These are phyloP conservation scores for Agapanthus africanus DNA, from an alignment of 106 monocot species.

Conservation along the genomic window DNA sequence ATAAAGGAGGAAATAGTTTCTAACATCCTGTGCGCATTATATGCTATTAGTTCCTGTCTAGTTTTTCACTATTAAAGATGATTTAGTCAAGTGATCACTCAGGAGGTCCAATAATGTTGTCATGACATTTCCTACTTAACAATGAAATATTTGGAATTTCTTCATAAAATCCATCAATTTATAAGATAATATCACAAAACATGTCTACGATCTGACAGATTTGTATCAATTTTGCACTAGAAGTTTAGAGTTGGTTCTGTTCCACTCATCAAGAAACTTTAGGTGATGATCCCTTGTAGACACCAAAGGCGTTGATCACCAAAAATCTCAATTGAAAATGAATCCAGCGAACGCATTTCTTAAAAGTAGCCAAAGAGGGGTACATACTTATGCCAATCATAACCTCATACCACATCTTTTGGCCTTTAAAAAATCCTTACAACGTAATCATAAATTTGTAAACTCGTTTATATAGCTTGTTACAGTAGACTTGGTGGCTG, in stretches of 20 bases:
- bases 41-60: neutral
- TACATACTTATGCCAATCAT: neutral
- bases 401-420: neutral
- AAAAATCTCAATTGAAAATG: neutral
- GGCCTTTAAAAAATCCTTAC: neutral
- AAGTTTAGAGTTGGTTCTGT: neutral
- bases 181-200: neutral
- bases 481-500: no score
- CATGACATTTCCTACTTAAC: neutral
- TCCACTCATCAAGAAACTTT: neutral
- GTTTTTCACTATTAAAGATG: neutral
- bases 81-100: neutral
- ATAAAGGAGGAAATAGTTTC: no score
- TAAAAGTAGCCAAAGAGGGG: neutral
- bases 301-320: neutral
- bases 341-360: neutral
- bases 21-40: no score
- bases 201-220: neutral
- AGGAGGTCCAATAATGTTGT: neutral
- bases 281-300: neutral
- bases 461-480: neutral
- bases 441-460: neutral
- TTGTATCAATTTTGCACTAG: neutral
- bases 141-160: neutral
- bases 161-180: neutral